Percentiles rank a stretch among this genome's conserved stretches.
Conservation (phyloP, 73 alveolate species). For the Paramecium caudatum region DNA sequence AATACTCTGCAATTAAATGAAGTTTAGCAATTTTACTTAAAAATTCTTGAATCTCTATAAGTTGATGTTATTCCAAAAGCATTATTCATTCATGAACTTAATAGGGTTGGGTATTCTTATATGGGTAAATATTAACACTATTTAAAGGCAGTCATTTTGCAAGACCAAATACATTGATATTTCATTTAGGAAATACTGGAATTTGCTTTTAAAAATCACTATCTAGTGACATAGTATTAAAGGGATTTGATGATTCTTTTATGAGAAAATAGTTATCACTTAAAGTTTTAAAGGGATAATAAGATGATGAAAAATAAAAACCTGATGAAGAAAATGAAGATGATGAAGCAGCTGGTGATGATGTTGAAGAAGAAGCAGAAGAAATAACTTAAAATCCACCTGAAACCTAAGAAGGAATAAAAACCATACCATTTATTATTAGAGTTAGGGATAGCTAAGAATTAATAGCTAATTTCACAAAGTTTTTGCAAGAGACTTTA, state of each 20-base stretch:
- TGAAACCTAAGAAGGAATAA: neutral
- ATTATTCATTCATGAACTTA: constrained; percentile 21
- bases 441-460: neutral
- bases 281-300: neutral
- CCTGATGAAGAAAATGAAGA: neutral
- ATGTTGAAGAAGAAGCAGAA: neutral
- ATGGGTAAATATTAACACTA: neutral
- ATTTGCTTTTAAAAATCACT: constrained; percentile 6
- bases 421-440: neutral
- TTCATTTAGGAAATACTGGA: constrained; percentile 35
- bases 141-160: neutral
- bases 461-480: neutral
- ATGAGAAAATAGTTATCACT: neutral
- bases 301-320: neutral
- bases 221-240: neutral
- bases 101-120: constrained; percentile 43
- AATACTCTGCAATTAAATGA: constrained; percentile 5
- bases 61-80: constrained; percentile 2
- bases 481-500: neutral
- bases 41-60: neutral
- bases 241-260: constrained; percentile 31
- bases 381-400: neutral
- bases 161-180: constrained; percentile 25
- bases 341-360: constrained; percentile 23
- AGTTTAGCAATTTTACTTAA: neutral